phyloP scores from a whole-genome alignment of 345 rosid species.

The Schrenkiella parvula region DNA sequence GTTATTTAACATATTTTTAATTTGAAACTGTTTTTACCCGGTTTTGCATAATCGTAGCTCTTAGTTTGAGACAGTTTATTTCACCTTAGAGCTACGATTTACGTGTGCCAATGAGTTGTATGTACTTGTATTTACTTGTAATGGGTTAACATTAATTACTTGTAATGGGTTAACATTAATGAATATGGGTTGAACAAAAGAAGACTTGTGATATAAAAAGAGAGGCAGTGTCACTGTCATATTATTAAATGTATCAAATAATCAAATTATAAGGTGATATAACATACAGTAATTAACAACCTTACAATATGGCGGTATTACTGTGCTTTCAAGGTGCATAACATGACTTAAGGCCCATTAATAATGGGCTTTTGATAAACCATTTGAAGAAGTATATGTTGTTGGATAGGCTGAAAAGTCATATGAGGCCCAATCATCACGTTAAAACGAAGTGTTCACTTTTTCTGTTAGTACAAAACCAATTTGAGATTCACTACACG shows the following conservation, averaged over 20 bases:
- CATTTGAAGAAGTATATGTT: neutral
- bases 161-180: neutral
- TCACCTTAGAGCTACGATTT: too few relatives aligned
- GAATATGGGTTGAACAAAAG: neutral
- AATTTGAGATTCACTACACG: neutral
- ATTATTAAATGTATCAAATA: neutral
- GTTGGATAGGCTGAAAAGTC: neutral
- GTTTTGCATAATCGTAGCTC: neutral
- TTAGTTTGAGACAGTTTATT: neutral
- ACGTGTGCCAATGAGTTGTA: too few relatives aligned
- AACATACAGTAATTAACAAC: neutral
- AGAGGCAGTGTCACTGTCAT: neutral
- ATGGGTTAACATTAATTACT: neutral
- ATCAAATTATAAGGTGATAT: neutral
- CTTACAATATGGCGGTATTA: neutral
- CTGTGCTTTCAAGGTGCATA: neutral
- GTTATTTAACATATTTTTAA: neutral
- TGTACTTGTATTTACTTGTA: neutral
- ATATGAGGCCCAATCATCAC: neutral
- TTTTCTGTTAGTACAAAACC: neutral
- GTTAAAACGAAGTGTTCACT: neutral
- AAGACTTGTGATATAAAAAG: neutral
- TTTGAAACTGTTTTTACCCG: too few relatives aligned
- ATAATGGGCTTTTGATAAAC: neutral
- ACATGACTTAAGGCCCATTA: neutral